Evolutionary conservation across 257 asterid genomes (phyloP).

Genomic region (Oldenlandia corymbosa): DNA sequence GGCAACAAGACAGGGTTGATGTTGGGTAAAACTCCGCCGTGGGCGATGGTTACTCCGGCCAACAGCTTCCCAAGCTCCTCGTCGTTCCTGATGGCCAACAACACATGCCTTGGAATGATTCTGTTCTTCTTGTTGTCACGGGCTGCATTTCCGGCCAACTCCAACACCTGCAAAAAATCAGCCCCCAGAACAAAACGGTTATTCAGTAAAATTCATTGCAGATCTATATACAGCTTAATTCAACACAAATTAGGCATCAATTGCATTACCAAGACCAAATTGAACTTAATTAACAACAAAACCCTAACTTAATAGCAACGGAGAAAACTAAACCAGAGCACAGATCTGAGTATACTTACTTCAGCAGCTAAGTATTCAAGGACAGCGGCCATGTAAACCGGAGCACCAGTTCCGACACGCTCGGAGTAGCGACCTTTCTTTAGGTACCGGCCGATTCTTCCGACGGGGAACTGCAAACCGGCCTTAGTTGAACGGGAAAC

Average conservation of each 20-base stretch:
- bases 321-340: background rate
- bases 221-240: background rate
- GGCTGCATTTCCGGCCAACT: conserved; percentile 77
- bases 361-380: conserved; percentile 44
- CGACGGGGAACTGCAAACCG: conserved; percentile 45
- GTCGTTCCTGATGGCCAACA: conserved; percentile 68
- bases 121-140: conserved; percentile 77
- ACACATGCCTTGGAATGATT: conserved; percentile 63
- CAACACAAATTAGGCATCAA: no score
- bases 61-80: conserved; percentile 67
- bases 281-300: background rate
- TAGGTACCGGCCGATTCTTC: conserved; percentile 38
- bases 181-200: no score
- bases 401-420: conserved; percentile 41
- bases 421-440: conserved; percentile 35
- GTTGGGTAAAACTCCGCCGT: conserved; percentile 70
- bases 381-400: conserved; percentile 39
- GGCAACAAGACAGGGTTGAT: conserved; percentile 68
- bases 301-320: background rate
- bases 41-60: conserved; percentile 70
- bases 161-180: conserved; percentile 43
- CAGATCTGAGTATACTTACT: conserved; percentile 20
- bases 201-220: background rate
- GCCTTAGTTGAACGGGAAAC: conserved; percentile 33
- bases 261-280: no score